These are phyloP conservation scores for Paragyromitra xinjiangensis DNA, from an alignment of 495 filamentous ascomycete species.

Conservation along the genomic window DNA sequence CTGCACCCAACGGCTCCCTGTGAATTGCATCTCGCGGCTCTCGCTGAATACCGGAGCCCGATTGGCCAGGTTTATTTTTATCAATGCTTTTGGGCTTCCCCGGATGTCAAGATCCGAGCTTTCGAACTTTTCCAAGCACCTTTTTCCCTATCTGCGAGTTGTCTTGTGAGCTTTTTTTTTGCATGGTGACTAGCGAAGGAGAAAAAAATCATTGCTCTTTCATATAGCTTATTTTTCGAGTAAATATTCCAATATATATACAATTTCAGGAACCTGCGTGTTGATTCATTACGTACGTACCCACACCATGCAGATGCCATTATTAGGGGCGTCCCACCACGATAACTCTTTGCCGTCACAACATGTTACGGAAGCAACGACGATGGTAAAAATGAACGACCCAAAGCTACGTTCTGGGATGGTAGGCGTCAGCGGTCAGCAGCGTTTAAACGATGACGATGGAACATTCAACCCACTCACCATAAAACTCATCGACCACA, in stretches of 20 bases:
- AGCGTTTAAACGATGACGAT: constrained; percentile 19
- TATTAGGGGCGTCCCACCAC: constrained; percentile 28
- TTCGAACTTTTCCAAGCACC: constrained; percentile 19
- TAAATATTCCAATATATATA: constrained; percentile 12
- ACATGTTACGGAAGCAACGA: constrained; percentile 42
- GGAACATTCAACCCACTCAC: constrained; percentile 55
- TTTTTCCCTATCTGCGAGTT: neutral
- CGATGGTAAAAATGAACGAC: constrained; percentile 41
- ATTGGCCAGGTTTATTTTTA: constrained; percentile 46
- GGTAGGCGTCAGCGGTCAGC: constrained; percentile 15
- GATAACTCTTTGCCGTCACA: constrained; percentile 36
- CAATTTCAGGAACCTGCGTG: neutral
- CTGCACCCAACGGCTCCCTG: constrained; percentile 1
- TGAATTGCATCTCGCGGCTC: constrained; percentile 35
- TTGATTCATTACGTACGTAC: constrained; percentile 41
- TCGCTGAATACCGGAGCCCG: constrained; percentile 11
- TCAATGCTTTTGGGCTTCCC: constrained; percentile 30
- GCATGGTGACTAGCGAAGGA: neutral
- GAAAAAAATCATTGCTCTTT: neutral
- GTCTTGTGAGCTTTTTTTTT: neutral
- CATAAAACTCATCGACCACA: constrained; percentile 77
- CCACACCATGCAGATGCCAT: constrained; percentile 15
- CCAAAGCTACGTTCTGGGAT: constrained; percentile 34
- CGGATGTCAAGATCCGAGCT: constrained; percentile 31
- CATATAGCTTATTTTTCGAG: constrained; percentile 4